Conservation (phyloP, 495 filamentous ascomycete species). For the Niebla homalea region DNA sequence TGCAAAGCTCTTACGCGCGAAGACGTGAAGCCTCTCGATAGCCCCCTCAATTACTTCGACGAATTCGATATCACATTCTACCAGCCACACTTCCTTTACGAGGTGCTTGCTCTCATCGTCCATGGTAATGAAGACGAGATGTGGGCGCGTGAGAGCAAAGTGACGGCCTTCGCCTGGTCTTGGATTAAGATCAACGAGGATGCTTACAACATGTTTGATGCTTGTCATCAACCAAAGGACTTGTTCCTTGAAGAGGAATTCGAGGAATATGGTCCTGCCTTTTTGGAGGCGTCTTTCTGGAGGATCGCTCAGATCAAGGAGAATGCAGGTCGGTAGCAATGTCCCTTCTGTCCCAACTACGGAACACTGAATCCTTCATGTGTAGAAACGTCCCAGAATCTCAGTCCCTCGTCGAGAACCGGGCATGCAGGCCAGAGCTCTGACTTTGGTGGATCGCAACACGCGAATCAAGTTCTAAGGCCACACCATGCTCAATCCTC, state of each 20-base stretch:
- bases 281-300: conserved; percentile 14
- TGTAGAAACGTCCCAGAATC: too few species aligned
- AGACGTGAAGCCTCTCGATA: conserved; percentile 16
- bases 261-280: conserved; percentile 11
- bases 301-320: conserved; percentile 4
- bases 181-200: conserved; percentile 4
- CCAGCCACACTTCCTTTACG: conserved; percentile 31
- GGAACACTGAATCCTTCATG: too few species aligned
- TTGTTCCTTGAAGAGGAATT: conserved; percentile 16
- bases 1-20: conserved; percentile 19
- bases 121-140: neutral
- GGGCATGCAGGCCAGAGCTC: too few species aligned
- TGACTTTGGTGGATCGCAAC: too few species aligned
- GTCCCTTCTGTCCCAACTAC: too few species aligned
- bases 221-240: conserved; percentile 5
- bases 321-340: neutral
- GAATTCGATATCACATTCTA: conserved; percentile 32
- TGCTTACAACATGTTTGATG: conserved; percentile 1
- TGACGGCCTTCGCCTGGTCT: neutral
- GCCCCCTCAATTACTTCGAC: conserved; percentile 40
- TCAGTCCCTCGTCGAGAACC: too few species aligned
- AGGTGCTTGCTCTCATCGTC: conserved; percentile 12
- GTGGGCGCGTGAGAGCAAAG: neutral
- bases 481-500: too few species aligned
- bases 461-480: too few species aligned